Base-by-base conservation (phyloP, 352 stramenopile genomes). In the Globisporangium spiculum region DNA sequence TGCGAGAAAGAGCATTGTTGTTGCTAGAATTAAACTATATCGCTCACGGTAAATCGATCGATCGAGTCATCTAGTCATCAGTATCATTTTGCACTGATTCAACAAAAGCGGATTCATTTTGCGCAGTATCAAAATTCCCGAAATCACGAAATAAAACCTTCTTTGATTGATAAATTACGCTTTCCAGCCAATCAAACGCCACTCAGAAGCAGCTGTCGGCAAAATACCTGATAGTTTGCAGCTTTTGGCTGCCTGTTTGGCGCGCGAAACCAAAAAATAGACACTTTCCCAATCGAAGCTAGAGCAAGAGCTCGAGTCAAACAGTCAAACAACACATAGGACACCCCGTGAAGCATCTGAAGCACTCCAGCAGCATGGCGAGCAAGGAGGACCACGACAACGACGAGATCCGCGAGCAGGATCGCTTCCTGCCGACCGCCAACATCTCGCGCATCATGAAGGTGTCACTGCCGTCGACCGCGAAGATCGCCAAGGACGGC, bases 371-470 rank as follows among this genome's bases (percentile, higher is more conserved):
- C 63, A 63, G 10, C 59, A 93, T 93, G 84, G 80, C 83, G 52
- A 91, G 75, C 75, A 93, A 92, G 68, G 88, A 93, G 22, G 89
- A 96, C 41, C 81, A 93, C 70, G 87, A 94, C 74, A 89, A 94
- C 70, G 88, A 94, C 66, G 93, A 98, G 79, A 93, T 97, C 74
- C 88, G 91, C 57, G 93, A 98, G 79, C 90, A 99, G 86, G 97
- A 99, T 83, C 93, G 97, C 18, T 99, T 99, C 83, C 84, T 99
- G 22, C 98, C 98, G 22, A 99, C 99, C 62, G 98, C 98, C 69
- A 99, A 99, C 86, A 99, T 99, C 82, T 98, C 93, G 55, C 90
- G 97, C 41, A 99, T 99, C 77, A 99, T 99, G 98, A 99, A 99
- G 83, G 97, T 98, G 63, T 98, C 91, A 54, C 88, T 99, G 24